These are phyloP conservation scores for Scleroderma bovista DNA, from an alignment of 768 basidiomycete species.

Conservation along the genomic window DNA sequence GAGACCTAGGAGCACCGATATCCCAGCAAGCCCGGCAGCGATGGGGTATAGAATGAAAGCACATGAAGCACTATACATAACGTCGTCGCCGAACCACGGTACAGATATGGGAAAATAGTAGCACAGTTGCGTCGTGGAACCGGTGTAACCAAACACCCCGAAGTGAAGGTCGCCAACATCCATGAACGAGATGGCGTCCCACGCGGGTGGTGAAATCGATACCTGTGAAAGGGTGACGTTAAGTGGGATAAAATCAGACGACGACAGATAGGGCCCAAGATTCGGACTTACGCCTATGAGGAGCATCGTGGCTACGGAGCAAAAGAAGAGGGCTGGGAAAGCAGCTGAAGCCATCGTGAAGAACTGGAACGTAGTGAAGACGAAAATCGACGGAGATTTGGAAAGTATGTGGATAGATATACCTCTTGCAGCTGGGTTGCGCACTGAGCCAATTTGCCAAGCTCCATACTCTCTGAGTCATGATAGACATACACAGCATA, in stretches of 20 bases:
- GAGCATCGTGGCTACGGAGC: conserved; percentile 63
- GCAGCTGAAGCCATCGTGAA: conserved; percentile 44
- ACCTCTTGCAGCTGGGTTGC: neutral
- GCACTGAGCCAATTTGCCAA: too few relatives aligned
- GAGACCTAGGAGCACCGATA: conserved; percentile 64
- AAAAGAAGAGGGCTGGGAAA: conserved; percentile 64
- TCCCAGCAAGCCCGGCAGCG: conserved; percentile 59
- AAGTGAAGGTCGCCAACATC: conserved; percentile 49
- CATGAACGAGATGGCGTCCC: conserved; percentile 67
- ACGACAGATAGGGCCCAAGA: too few relatives aligned
- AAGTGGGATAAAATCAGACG: neutral
- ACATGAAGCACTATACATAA: conserved; percentile 66
- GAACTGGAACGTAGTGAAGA: neutral
- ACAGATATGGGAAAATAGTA: conserved; percentile 40
- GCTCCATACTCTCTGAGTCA: too few relatives aligned
- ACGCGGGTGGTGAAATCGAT: conserved; percentile 69
- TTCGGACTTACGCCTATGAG: conserved; percentile 55
- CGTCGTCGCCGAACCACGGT: conserved; percentile 36
- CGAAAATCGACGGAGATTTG: too few relatives aligned
- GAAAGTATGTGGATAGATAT: neutral
- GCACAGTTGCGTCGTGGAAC: conserved; percentile 48
- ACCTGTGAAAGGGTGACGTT: conserved; percentile 36
- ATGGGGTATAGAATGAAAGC: conserved; percentile 78
- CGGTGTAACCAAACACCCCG: conserved; percentile 78
- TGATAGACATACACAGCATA: too few relatives aligned